Percentiles rank a stretch among this genome's conserved stretches.
Conservation (phyloP, 1,284 basidiomycete species). For the Trichosporon sp. region DNA sequence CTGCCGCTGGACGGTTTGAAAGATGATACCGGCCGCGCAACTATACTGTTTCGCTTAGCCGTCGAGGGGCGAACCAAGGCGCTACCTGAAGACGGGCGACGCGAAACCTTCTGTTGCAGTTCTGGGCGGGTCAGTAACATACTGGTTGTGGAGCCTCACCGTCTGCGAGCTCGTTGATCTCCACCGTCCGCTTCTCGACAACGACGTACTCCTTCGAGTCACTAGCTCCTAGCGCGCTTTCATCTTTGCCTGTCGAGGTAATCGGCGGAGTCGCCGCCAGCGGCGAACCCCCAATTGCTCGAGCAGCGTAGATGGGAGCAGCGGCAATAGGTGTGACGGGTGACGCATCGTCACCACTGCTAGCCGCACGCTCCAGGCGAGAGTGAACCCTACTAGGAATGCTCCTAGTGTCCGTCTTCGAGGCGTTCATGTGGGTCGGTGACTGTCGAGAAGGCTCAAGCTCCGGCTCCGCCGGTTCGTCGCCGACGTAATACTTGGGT, state of each 20-base stretch:
- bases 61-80: constrained; percentile 50
- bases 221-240: constrained; percentile 44
- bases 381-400: constrained; percentile 13
- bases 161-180: constrained; percentile 63
- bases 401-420: constrained; percentile 1
- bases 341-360: constrained; percentile 44
- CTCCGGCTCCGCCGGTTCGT: constrained; percentile 33
- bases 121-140: constrained; percentile 21
- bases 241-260: constrained; percentile 49
- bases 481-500: constrained; percentile 53
- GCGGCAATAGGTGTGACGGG: constrained; percentile 42
- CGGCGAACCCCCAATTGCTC: constrained; percentile 46
- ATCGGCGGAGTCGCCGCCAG: constrained; percentile 52
- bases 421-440: constrained; percentile 17
- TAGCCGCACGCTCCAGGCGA: constrained; percentile 27
- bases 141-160: constrained; percentile 47
- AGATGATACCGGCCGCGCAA: constrained; percentile 52
- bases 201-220: constrained; percentile 61
- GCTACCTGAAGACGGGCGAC: constrained; percentile 41
- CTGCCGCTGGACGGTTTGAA: constrained; percentile 40
- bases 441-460: constrained; percentile 17
- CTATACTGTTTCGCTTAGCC: constrained; percentile 51
- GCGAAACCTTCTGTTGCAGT: constrained; percentile 58
- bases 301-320: constrained; percentile 20
- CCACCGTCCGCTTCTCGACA: constrained; percentile 63